Conservation (phyloP, 163 green algal genomes). For the Prototheca wickerhamii region DNA sequence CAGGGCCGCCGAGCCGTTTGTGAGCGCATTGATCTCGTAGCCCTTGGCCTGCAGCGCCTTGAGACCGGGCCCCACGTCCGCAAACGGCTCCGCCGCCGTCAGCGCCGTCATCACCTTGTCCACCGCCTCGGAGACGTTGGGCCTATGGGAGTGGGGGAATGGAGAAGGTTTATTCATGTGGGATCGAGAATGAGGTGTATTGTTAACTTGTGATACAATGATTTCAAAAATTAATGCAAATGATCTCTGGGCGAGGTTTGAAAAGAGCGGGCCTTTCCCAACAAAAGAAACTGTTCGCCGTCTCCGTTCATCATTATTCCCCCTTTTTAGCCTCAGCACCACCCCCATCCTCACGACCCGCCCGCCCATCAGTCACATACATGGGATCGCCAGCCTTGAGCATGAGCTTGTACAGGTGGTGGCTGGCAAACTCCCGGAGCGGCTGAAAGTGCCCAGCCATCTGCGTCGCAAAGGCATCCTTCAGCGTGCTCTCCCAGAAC, state of each 20-base stretch:
- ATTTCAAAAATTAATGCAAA: too few relatives aligned
- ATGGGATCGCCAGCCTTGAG: background rate
- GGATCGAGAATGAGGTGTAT: too few relatives aligned
- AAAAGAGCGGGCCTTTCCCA: too few relatives aligned
- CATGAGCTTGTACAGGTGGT: constrained; percentile 11
- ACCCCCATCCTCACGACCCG: background rate
- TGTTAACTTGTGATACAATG: too few relatives aligned
- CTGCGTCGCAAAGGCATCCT: constrained; percentile 17
- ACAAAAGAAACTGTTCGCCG: too few relatives aligned
- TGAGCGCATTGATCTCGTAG: constrained; percentile 2
- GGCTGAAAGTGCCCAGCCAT: constrained; percentile 9
- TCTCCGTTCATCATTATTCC: too few relatives aligned
- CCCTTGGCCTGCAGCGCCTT: constrained; percentile 4
- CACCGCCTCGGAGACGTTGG: background rate
- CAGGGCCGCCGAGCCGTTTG: constrained; percentile 11
- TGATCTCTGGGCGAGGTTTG: too few relatives aligned
- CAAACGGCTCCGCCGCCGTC: constrained; percentile 2
- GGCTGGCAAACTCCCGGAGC: background rate
- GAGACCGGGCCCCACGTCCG: constrained; percentile 6
- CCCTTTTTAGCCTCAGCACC: too few relatives aligned
- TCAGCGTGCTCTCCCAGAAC: constrained; percentile 12
- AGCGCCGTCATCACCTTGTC: constrained; percentile 10
- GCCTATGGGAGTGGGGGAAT: background rate
- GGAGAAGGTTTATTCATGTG: background rate
- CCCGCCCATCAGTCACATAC: background rate